Conservation (phyloP, 2,329 filamentous ascomycete genomes). For the Neopestalotiopsis sp. region DNA sequence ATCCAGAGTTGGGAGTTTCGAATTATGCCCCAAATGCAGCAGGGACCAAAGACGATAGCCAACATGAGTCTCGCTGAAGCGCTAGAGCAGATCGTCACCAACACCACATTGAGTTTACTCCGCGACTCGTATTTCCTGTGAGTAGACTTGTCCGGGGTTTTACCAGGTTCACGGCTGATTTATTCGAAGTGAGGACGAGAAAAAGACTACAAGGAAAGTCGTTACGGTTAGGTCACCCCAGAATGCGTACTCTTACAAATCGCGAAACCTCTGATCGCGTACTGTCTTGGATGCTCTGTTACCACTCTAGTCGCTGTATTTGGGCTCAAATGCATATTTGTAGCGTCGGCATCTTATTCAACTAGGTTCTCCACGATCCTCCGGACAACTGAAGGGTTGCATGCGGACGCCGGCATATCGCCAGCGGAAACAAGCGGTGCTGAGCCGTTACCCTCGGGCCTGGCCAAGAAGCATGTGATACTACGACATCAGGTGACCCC, state of each 20-base stretch:
- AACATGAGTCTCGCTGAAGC: neutral
- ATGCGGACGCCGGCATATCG: neutral
- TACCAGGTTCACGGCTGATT: fast-evolving
- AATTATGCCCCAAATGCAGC: fast-evolving
- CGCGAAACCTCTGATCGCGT: neutral
- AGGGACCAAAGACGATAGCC: neutral
- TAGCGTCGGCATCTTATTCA: neutral
- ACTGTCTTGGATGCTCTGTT: neutral
- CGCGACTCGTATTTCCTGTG: neutral
- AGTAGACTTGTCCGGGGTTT: neutral
- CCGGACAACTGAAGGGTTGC: neutral
- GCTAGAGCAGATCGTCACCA: neutral
- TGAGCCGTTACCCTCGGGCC: neutral
- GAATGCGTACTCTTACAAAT: neutral
- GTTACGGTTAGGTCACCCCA: neutral
- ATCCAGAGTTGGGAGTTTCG: neutral
- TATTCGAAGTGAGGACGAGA: neutral
- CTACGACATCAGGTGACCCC: neutral
- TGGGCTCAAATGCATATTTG: neutral
- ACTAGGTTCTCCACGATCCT: neutral
- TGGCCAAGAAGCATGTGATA: neutral
- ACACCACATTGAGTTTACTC: neutral
- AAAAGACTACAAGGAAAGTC: neutral
- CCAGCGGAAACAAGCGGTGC: neutral
- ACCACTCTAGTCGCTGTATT: neutral